Evolutionary conservation across 306 rosid genomes (phyloP).

Genomic region (Glycine latifolia): DNA sequence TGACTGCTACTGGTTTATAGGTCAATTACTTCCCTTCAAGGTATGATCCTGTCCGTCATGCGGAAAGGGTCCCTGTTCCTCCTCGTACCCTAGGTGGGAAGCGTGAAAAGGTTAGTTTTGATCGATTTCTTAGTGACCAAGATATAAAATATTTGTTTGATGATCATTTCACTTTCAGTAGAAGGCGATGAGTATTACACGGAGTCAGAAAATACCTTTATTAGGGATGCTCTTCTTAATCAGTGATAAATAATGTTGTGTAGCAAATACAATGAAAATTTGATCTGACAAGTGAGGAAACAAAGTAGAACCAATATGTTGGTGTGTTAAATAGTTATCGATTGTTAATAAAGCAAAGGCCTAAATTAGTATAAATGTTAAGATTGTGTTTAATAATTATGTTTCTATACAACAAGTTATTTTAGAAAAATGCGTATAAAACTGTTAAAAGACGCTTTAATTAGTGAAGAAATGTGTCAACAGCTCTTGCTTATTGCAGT

Average conservation of each 20-base stretch:
- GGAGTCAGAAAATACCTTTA: background rate
- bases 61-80: slow-evolving; percentile 71
- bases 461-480: background rate
- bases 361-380: too few species aligned
- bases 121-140: background rate
- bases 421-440: background rate
- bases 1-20: slow-evolving; percentile 47
- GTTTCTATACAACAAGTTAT: background rate
- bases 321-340: background rate
- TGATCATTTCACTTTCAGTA: background rate
- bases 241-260: background rate
- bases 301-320: slow-evolving; percentile 22
- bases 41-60: slow-evolving; percentile 74
- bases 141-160: background rate
- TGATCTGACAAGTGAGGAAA: background rate
- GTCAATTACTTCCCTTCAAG: slow-evolving; percentile 89
- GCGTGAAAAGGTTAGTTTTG: slow-evolving; percentile 75
- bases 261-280: background rate
- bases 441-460: background rate
- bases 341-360: too few species aligned
- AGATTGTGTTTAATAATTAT: too few species aligned
- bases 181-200: background rate
- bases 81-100: slow-evolving; percentile 54
- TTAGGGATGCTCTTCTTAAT: background rate
- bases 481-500: slow-evolving; percentile 48